These are phyloP conservation scores for Solanum megistacrolobum DNA, from an alignment of 257 asterid genomes.

Conservation along the genomic window DNA sequence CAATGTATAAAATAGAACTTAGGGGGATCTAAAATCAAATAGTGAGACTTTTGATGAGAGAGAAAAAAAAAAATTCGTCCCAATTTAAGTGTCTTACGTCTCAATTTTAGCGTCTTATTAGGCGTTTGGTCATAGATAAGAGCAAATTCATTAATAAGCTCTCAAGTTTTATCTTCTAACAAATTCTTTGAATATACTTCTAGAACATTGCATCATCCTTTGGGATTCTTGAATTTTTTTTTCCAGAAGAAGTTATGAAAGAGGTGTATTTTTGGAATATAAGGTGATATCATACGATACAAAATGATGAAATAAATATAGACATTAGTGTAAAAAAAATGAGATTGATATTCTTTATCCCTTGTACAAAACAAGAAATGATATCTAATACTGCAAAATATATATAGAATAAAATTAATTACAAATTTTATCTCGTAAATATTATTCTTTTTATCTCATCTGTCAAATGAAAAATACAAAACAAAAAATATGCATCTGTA, in stretches of 20 bases:
- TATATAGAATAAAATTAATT: too few species aligned
- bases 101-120: too few species aligned
- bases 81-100: background rate
- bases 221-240: background rate
- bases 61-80: background rate
- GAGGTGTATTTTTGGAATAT: background rate
- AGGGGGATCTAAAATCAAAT: slow-evolving; percentile 5
- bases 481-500: background rate
- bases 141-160: background rate
- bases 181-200: background rate
- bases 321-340: background rate
- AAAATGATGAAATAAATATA: background rate
- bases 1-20: background rate
- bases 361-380: too few species aligned
- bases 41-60: background rate
- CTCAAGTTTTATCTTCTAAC: background rate
- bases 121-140: background rate
- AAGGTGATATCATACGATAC: background rate
- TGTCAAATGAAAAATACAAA: background rate
- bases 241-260: background rate
- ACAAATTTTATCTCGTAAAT: too few species aligned
- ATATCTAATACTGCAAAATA: too few species aligned
- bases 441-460: too few species aligned
- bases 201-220: background rate
- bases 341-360: too few species aligned